Percentiles rank a stretch among this genome's conserved stretches.
Evolutionary conservation across 257 asterid genomes (phyloP).

Genomic region (Thymus quinquecostatus): DNA sequence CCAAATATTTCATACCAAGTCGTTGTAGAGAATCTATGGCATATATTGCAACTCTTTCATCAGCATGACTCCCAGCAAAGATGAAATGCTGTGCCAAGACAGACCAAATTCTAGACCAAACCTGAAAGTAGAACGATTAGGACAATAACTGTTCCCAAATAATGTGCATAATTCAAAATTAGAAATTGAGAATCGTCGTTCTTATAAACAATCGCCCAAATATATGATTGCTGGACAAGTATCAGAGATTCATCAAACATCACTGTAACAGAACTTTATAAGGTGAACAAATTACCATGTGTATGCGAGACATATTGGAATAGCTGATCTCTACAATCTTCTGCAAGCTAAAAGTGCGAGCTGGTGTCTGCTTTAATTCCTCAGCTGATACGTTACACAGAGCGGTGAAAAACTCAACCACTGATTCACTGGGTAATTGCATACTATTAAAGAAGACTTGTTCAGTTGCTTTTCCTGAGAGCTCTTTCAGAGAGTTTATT

Average conservation of each 20-base stretch:
- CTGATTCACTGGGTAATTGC: constrained; percentile 92
- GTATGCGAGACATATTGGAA: constrained; percentile 94
- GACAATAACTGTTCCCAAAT: constrained; percentile 17
- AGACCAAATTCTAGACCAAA: constrained; percentile 99
- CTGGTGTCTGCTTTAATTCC: constrained; percentile 90
- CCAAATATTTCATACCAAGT: constrained; percentile 93
- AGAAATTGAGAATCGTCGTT: background rate
- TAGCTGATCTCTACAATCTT: constrained; percentile 97
- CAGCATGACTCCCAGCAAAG: constrained; percentile 91
- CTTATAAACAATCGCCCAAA: constrained; percentile 12
- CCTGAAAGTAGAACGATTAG: constrained; percentile 57
- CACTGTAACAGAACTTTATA: constrained; percentile 24
- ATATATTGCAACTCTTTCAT: constrained; percentile 94
- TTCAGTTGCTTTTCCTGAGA: constrained; percentile 91
- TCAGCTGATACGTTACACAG: constrained; percentile 91
- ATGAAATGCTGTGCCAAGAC: constrained; percentile 87
- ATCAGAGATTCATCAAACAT: constrained; percentile 2
- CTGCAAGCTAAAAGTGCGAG: constrained; percentile 94
- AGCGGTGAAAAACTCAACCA: constrained; percentile 89
- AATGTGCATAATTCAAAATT: constrained; percentile 5
- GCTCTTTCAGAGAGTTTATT: constrained; percentile 83
- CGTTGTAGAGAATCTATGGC: constrained; percentile 94
- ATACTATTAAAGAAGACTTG: constrained; percentile 82
- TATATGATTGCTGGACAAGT: constrained; percentile 11
- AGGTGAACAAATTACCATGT: constrained; percentile 71